These are phyloP conservation scores for Poronia punctata DNA, from an alignment of 495 filamentous ascomycete genomes.

Conservation along the genomic window DNA sequence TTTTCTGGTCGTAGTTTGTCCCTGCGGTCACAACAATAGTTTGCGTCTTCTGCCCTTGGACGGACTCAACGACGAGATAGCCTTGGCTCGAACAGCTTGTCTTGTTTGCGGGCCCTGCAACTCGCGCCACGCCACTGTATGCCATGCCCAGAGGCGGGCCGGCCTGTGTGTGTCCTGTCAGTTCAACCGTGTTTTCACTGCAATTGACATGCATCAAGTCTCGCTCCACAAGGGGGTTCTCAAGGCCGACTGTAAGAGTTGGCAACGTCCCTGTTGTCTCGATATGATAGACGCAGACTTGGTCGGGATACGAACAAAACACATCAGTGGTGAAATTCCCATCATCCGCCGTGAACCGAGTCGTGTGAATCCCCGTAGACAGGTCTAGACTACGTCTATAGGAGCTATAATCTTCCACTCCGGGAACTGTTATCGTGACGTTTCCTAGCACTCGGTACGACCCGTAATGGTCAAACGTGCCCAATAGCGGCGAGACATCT, in stretches of 20 bases:
- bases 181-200: constrained; percentile 16
- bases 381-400: constrained; percentile 41
- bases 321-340: constrained; percentile 22
- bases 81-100: constrained; percentile 12
- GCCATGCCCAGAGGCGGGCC: constrained; percentile 31
- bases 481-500: constrained; percentile 34
- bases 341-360: constrained; percentile 20
- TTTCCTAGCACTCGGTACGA: constrained; percentile 40
- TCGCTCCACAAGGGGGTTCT: constrained; percentile 22
- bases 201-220: constrained; percentile 22
- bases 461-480: constrained; percentile 35
- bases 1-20: constrained; percentile 40
- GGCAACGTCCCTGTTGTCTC: constrained; percentile 26
- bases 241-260: constrained; percentile 25
- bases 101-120: constrained; percentile 11
- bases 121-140: constrained; percentile 23
- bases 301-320: constrained; percentile 43
- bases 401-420: constrained; percentile 15
- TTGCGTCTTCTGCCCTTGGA: constrained; percentile 2
- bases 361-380: constrained; percentile 32
- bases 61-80: neutral
- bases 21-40: constrained; percentile 35
- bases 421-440: constrained; percentile 31
- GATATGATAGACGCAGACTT: constrained; percentile 42
- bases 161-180: constrained; percentile 22